Conservation (phyloP, 371 early-diverging fungal genomes). For the Dinochytrium kinnereticum region DNA sequence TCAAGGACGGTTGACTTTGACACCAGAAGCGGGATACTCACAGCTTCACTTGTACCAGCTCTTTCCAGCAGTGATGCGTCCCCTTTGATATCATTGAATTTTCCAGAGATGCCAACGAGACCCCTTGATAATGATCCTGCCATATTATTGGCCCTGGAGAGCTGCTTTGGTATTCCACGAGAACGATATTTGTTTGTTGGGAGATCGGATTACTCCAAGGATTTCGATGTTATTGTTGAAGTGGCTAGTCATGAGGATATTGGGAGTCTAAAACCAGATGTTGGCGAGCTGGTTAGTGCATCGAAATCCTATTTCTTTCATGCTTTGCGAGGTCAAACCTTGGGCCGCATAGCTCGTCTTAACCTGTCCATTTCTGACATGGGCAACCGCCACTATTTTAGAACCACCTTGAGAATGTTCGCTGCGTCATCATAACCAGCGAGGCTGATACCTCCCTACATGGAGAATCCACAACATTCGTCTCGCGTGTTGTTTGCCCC, state of each 20-base stretch:
- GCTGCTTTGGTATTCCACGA: background rate
- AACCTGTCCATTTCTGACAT: background rate
- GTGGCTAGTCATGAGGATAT: background rate
- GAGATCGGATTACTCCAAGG: background rate
- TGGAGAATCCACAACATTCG: conserved; percentile 26
- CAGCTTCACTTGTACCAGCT: too few relatives aligned
- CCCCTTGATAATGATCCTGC: too few relatives aligned
- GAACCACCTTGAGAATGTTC: conserved; percentile 2
- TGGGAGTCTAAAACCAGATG: conserved; percentile 11
- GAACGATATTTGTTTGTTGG: background rate
- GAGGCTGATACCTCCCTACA: background rate
- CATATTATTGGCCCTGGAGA: background rate
- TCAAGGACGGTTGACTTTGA: background rate
- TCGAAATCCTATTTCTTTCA: too few relatives aligned
- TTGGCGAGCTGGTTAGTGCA: background rate
- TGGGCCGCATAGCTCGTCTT: too few relatives aligned
- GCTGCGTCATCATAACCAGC: conserved; percentile 27
- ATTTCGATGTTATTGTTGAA: conserved; percentile 5
- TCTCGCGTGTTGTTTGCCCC: conserved; percentile 44
- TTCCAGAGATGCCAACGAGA: conserved; percentile 1
- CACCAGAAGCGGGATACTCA: conserved; percentile 7
- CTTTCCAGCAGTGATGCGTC: too few relatives aligned
- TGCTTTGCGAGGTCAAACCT: too few relatives aligned
- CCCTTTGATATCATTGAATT: conserved; percentile 9
- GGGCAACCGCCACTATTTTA: background rate